A percentile compares a stretch with the other conserved stretches of the same genome.
These are phyloP conservation scores for Zygosaccharomyces pseudobailii DNA, from an alignment of 1,139 yeast species.

Conservation along the genomic window DNA sequence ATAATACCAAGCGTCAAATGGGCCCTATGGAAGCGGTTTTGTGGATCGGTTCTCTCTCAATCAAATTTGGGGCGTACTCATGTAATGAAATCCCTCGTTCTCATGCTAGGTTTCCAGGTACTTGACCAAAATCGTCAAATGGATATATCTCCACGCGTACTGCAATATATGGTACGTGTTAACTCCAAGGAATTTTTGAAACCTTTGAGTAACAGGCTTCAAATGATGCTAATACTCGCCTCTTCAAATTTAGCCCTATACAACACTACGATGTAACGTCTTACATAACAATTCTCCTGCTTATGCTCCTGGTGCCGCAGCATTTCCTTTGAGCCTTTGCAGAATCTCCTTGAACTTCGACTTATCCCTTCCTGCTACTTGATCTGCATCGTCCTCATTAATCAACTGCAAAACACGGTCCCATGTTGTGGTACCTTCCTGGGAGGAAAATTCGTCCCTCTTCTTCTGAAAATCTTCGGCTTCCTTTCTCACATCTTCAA, in stretches of 20 bases:
- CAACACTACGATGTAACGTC: conserved; percentile 1
- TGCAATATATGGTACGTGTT: conserved; percentile 17
- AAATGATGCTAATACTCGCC: conserved; percentile 13
- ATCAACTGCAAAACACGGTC: conserved; percentile 63
- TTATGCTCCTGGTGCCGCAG: conserved; percentile 68
- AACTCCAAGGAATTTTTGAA: conserved; percentile 8
- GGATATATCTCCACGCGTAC: conserved; percentile 19
- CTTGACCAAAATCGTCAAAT: conserved; percentile 19
- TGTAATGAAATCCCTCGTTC: conserved; percentile 19
- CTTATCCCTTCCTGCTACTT: conserved; percentile 56
- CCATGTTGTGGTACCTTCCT: conserved; percentile 75
- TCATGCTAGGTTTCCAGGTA: conserved; percentile 21
- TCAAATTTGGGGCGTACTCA: conserved; percentile 8
- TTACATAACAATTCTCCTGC: not conserved
- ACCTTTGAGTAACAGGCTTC: not conserved
- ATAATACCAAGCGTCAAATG: conserved; percentile 25
- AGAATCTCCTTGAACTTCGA: conserved; percentile 66
- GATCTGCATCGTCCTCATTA: conserved; percentile 40
- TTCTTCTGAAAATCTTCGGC: conserved; percentile 70
- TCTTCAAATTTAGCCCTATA: conserved; percentile 17
- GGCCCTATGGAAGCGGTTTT: conserved; percentile 27
- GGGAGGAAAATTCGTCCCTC: conserved; percentile 70
- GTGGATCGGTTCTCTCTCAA: conserved; percentile 12
- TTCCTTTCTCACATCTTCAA: conserved; percentile 58
- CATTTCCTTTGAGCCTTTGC: conserved; percentile 61